Base-by-base conservation (phyloP, 2,329 filamentous ascomycete genomes). In the Fusarium xylarioides region DNA sequence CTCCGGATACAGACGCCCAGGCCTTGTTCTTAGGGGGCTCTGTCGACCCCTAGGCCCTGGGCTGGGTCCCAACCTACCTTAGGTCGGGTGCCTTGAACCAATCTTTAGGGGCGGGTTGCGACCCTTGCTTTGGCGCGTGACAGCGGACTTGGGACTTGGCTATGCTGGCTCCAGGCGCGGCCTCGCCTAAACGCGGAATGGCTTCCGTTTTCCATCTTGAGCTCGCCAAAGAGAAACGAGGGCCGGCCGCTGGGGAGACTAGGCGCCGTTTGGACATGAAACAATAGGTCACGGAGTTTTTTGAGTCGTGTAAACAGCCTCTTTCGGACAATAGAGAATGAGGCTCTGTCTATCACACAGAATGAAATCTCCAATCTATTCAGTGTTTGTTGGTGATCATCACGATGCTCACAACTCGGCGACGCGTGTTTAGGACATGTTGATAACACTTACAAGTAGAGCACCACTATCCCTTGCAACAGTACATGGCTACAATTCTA, bases 101-200 rank as follows among this genome's bases (percentile, higher is more conserved):
- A 60, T 63, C 54, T 58, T 44, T 58, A 65, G 52, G 37, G 66
- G 52, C 46, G 66, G 69, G 63, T 50, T 62, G 60, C 43, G 59
- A 43, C 63, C 73, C 73, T 72, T 64, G 73, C 52, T 73, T 70
- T 75, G 72, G 73, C 76, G 76, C 76, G 69, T 76, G 76, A 77
- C 73, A 69, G 53, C 50, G 64, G 58, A 49, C 40, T 61, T 63
- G 34, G 49, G 55, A 66, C 72, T 60, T 53, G 56, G 37, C 40
- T 66, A 38, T 46, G 50, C 61, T 47, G 52, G 66, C 57, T 76
- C 28, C 56, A 65, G 56, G 68, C 71, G 64, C 63, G 42, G 15
- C n/a, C 71, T 78, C 76, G 76, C 76, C 76, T 78, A 78, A 77
- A 42, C 68, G 71, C 76, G 76, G 76, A 78, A 78, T 10, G 0